Evolutionary conservation across 345 rosid species (phyloP).

Genomic region (Citrus glauca): DNA sequence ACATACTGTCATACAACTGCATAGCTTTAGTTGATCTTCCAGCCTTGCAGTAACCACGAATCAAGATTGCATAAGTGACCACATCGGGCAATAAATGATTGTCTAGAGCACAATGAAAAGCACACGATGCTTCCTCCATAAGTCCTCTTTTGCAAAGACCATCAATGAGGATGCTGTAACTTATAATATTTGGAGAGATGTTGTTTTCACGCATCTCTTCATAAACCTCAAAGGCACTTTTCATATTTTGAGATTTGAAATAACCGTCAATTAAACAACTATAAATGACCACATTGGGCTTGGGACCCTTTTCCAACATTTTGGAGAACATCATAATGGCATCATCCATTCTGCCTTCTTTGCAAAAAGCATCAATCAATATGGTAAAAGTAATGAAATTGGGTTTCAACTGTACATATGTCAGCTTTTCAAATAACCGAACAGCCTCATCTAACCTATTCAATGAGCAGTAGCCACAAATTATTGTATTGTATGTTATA

Average conservation of each 20-base stretch:
- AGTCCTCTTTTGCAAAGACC: constrained; percentile 49
- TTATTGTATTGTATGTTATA: constrained; percentile 48
- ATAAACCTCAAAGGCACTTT: constrained; percentile 37
- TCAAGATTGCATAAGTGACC: constrained; percentile 40
- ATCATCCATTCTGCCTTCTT: constrained; percentile 40
- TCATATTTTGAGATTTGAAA: constrained; percentile 34
- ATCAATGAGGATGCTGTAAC: constrained; percentile 48
- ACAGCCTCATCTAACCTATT: constrained; percentile 39
- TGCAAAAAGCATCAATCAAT: constrained; percentile 43
- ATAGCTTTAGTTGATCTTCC: constrained; percentile 43
- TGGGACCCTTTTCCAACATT: constrained; percentile 37
- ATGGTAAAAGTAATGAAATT: constrained; percentile 42
- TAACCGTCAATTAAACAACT: constrained; percentile 45
- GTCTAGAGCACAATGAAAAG: constrained; percentile 34
- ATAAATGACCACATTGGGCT: constrained; percentile 46
- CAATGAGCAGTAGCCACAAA: constrained; percentile 41
- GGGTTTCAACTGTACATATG: constrained; percentile 24
- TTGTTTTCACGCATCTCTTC: constrained; percentile 45
- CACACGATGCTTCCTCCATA: constrained; percentile 34
- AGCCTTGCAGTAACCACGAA: constrained; percentile 47
- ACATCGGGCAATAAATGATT: constrained; percentile 41
- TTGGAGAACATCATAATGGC: constrained; percentile 33
- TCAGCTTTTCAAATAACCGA: constrained; percentile 32
- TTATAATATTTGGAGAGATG: constrained; percentile 39
- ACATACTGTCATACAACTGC: constrained; percentile 34